These are phyloP conservation scores for Misopates orontium DNA, from an alignment of 257 asterid species.

Conservation along the genomic window DNA sequence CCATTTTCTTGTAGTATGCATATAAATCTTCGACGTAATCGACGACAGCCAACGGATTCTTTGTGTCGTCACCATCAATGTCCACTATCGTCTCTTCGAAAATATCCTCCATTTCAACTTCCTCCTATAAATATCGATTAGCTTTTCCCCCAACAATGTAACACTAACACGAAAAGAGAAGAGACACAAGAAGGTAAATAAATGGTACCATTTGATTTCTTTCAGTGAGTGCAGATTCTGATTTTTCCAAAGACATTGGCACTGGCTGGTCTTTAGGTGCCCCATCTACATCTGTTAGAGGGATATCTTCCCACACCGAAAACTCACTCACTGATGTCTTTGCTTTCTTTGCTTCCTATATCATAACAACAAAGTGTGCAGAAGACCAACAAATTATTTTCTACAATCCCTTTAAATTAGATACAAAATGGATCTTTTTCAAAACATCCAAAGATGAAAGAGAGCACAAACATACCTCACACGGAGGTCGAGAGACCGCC, in stretches of 20 bases:
- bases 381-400: background rate
- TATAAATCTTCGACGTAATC: slow-evolving; percentile 84
- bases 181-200: background rate
- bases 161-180: too few species aligned
- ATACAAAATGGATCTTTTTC: too few species aligned
- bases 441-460: too few species aligned
- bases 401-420: background rate
- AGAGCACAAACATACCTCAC: too few species aligned
- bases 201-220: slow-evolving; percentile 50
- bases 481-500: slow-evolving; percentile 47
- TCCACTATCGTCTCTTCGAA: slow-evolving; percentile 68
- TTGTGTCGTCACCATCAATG: slow-evolving; percentile 64
- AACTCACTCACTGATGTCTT: slow-evolving; percentile 46
- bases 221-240: slow-evolving; percentile 49
- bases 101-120: slow-evolving; percentile 93
- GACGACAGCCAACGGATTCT: slow-evolving; percentile 66
- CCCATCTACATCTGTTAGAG: slow-evolving; percentile 49
- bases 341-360: slow-evolving; percentile 53
- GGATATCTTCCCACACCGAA: slow-evolving; percentile 54
- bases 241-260: slow-evolving; percentile 77
- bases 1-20: slow-evolving; percentile 71
- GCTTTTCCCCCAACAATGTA: too few species aligned
- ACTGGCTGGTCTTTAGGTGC: slow-evolving; percentile 58
- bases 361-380: too few species aligned
- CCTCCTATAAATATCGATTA: slow-evolving; percentile 52